phyloP scores from a whole-genome alignment of 257 asterid species.

The Jaltomata sinuosa region DNA sequence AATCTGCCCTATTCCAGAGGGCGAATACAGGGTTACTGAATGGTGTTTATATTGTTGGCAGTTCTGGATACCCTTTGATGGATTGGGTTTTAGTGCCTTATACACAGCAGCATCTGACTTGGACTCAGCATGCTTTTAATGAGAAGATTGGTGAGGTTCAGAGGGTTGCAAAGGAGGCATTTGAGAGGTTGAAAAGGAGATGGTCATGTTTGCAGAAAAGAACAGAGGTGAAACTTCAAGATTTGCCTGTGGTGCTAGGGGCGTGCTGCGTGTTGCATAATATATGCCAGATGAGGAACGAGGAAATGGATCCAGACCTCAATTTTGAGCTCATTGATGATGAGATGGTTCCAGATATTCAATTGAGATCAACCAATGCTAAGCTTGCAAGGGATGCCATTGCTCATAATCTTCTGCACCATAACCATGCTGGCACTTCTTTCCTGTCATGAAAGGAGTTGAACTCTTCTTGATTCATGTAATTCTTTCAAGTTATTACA shows the following conservation, averaged over 20 bases:
- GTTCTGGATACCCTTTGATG: constrained; percentile 65
- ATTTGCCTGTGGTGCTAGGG: constrained; percentile 79
- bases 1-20: constrained; percentile 66
- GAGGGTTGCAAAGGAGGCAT: constrained; percentile 44
- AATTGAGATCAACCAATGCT: constrained; percentile 55
- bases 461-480: not conserved
- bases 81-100: constrained; percentile 96
- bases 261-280: constrained; percentile 95
- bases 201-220: constrained; percentile 90
- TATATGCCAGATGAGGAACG: constrained; percentile 74
- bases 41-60: constrained; percentile 72
- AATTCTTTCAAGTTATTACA: constrained; percentile 1
- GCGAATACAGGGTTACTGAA: constrained; percentile 65
- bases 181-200: constrained; percentile 68
- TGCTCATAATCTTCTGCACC: constrained; percentile 85
- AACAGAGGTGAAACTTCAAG: constrained; percentile 85
- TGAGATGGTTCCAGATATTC: constrained; percentile 68
- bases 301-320: constrained; percentile 38
- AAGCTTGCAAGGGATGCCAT: constrained; percentile 65
- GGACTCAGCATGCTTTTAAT: constrained; percentile 91
- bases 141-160: constrained; percentile 63
- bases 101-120: constrained; percentile 62
- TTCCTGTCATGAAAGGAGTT: constrained; percentile 34
- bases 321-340: constrained; percentile 69
- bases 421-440: constrained; percentile 85